phyloP scores from a whole-genome alignment of 2,329 filamentous ascomycete species.

The Zasmidium angulare region DNA sequence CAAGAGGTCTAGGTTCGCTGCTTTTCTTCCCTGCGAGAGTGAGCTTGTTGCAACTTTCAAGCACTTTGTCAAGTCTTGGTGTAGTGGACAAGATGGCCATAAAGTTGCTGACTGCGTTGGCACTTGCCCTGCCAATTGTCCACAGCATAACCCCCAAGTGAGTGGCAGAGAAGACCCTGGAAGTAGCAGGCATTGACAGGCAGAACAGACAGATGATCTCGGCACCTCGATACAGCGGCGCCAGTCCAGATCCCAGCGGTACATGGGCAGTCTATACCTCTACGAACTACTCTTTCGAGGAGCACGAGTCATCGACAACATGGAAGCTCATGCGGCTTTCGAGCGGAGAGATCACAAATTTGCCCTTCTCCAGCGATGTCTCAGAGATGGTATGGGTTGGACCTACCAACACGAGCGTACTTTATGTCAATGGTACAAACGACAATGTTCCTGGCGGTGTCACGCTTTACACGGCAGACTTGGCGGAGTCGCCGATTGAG shows the following conservation, averaged over 20 bases:
- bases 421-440: conserved; percentile 32
- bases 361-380: conserved; percentile 22
- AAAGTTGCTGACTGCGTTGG: not conserved
- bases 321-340: conserved; percentile 27
- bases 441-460: conserved; percentile 29
- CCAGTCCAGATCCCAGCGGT: conserved; percentile 25
- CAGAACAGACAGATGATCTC: conserved; percentile 27
- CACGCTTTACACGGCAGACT: conserved; percentile 41
- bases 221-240: conserved; percentile 27
- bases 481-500: conserved; percentile 23
- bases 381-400: conserved; percentile 34
- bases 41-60: not conserved
- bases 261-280: conserved; percentile 34
- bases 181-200: conserved; percentile 3
- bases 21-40: not conserved
- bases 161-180: not conserved
- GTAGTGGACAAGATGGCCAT: not conserved
- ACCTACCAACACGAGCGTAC: conserved; percentile 28
- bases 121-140: not conserved
- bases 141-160: conserved; percentile 19
- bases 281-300: conserved; percentile 26
- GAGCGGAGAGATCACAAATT: conserved; percentile 25
- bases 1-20: not conserved
- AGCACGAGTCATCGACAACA: conserved; percentile 19
- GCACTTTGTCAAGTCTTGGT: not conserved